Evolutionary conservation across 148 eudicot genomes (phyloP), one percentile per base, ranked within the genome.

Genomic region (Fagopyrum esculentum): DNA sequence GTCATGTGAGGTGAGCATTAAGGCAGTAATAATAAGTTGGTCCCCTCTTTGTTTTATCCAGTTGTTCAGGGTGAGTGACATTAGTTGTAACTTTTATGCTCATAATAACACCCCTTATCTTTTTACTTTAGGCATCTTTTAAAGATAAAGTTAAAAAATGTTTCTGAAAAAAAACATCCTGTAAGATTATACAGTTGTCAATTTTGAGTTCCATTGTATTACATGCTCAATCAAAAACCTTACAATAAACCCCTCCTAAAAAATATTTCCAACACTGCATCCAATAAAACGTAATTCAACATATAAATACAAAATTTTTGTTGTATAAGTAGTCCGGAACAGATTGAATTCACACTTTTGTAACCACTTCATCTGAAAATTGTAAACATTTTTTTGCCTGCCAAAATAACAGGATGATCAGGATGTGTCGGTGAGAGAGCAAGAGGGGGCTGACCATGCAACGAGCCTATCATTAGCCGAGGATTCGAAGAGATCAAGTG

Each of bases 361-460:
- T 13, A 17, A 45, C 30, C 73, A 46, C n/a, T 46, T 71, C 8
- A 45, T 71, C 74, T 9, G 45, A 22, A 46, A 17, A 17, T 2
- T 71, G 74, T 4, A 71, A 79, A 30, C 30, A 26, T 75, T 61
- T 22, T 71, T 48, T 45, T 0, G 54, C 44, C 40, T 46, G 50
- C 29, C 44, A 35, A 45, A 72, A 50, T 46, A 69, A 77, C 81
- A 96, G 99, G 93, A 86, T 84, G 96, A 88, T 66, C 87, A 83
- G n/a, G 71, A 87, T 10, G 86, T 86, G 80, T 71, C 90, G 69
- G 82, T 78, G 44, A 89, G 80, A 80, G 91, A 89, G 45, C 84
- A 80, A 61, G 97, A 89, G 82, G 99, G 90, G 73, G 76, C 85
- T 73, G 91, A 90, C 76, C 92, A 84, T 78, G 88, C 91, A 44